Percentiles rank a stretch among this genome's conserved stretches.
Conservation (phyloP, 768 basidiomycete species). For the Hygrophoropsis aurantiaca region DNA sequence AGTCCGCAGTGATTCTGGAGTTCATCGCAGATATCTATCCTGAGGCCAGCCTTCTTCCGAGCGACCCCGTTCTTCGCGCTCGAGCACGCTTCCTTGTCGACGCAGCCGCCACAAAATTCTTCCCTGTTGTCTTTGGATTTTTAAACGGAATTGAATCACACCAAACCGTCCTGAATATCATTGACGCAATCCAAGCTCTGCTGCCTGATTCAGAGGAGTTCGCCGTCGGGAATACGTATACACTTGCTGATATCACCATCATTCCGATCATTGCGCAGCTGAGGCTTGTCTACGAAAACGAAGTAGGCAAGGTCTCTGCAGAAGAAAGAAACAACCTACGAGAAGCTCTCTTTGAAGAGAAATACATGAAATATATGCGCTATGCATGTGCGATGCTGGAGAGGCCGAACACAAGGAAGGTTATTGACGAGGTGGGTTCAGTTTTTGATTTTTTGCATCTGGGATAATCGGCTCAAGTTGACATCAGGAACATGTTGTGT, state of each 20-base stretch:
- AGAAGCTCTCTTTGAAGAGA: slow-evolving; percentile 39
- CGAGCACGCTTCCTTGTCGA: slow-evolving; percentile 62
- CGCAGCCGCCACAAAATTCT: slow-evolving; percentile 42
- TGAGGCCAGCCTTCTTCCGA: slow-evolving; percentile 44
- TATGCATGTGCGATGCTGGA: slow-evolving; percentile 48
- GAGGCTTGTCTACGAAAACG: slow-evolving; percentile 30
- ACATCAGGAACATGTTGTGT: neutral
- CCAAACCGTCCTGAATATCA: slow-evolving; percentile 36
- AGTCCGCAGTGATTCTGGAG: slow-evolving; percentile 63
- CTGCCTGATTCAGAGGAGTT: slow-evolving; percentile 44
- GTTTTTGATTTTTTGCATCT: neutral
- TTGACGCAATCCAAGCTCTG: slow-evolving; percentile 48
- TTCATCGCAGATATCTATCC: slow-evolving; percentile 60
- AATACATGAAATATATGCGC: slow-evolving; percentile 47
- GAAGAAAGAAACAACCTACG: slow-evolving; percentile 46
- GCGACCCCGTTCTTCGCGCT: slow-evolving; percentile 53
- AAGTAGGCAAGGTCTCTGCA: slow-evolving; percentile 46
- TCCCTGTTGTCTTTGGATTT: slow-evolving; percentile 35
- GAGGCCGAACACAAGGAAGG: slow-evolving; percentile 54
- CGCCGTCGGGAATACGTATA: slow-evolving; percentile 40
- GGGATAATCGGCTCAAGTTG: neutral
- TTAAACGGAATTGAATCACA: slow-evolving; percentile 36
- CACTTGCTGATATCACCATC: slow-evolving; percentile 58
- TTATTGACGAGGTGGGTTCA: slow-evolving; percentile 46
- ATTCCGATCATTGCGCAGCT: slow-evolving; percentile 58